Evolutionary conservation across 495 filamentous ascomycete genomes (phyloP), one percentile per base, ranked within the genome.

Genomic region (Penicillium soppii): DNA sequence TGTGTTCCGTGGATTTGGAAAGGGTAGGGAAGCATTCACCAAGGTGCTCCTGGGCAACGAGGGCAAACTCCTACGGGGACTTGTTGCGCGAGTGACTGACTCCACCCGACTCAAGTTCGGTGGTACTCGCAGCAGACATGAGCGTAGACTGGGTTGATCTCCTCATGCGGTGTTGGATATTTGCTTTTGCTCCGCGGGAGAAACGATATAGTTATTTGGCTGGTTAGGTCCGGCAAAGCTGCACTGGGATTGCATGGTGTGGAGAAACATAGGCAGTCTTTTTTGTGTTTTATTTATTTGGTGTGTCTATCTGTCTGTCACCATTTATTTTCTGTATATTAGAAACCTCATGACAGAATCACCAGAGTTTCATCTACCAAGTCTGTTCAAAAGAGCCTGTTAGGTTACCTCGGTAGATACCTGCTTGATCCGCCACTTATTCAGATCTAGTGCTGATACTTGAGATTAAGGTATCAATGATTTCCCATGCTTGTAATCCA

Each of bases 31-130:
- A 51, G 94, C 92, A 8, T 89, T 90, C 37, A 84, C 79, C 22
- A 97, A 96, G 80, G 89, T 91, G 0, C 67, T 98, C 26, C 62
- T 98, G 59, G 91, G 95, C 15, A 84, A 73, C 35, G 92, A 97
- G 66, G 94, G 94, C 43, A 83, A 79, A 63, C 60, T 72, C 56
- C 56, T 98, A 39, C 82, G 90, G 53, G 70, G 73, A 13, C 81
- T 84, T 72, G 82, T 97, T 52, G 72, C 76, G 43, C 82, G 82
- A 58, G 89, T 97, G 30, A 79, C 85, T 19, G 94, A 98, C 76
- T 70, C 80, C 27, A 96, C 91, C 39, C 85, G 88, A 61, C 65
- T 97, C 63, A 98, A 97, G 73, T 95, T 97, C 74, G 94, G 95
- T 72, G 95, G 94, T 62, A 91, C 90, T 52, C 88, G 92, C 68